Percentiles rank a stretch among this genome's conserved stretches.
phyloP scores from a whole-genome alignment of 2,329 filamentous ascomycete species.

The Epichloe brachyelytri region DNA sequence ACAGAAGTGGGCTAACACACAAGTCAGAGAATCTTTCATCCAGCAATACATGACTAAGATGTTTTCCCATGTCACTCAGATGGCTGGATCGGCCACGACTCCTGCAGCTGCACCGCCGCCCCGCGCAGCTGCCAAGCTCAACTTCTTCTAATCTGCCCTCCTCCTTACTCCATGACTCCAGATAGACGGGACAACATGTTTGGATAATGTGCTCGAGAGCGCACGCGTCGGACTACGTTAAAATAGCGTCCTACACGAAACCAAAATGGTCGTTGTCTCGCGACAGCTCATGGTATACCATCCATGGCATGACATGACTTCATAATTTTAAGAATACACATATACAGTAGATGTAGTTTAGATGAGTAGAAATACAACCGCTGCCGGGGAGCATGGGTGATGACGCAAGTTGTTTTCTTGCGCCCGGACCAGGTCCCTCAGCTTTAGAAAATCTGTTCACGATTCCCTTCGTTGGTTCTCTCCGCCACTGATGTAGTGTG shows the following conservation, averaged over 20 bases:
- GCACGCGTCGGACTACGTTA: not conserved
- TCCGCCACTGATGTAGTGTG: too few relatives aligned
- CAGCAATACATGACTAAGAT: conserved; percentile 65
- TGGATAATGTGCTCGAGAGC: not conserved
- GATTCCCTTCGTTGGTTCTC: too few relatives aligned
- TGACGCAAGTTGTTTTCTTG: too few relatives aligned
- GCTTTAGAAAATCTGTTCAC: too few relatives aligned
- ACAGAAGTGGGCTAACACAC: conserved; percentile 4
- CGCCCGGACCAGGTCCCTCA: too few relatives aligned
- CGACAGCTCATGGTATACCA: too few relatives aligned
- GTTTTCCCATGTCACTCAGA: conserved; percentile 38
- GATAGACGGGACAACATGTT: conserved; percentile 7
- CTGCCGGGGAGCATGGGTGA: not conserved
- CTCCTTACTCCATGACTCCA: conserved; percentile 9
- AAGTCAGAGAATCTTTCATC: conserved; percentile 56
- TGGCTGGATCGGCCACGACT: conserved; percentile 7
- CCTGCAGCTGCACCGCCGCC: conserved; percentile 4
- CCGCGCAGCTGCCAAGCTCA: not conserved
- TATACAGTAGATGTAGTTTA: not conserved
- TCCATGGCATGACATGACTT: not conserved
- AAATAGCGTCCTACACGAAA: too few relatives aligned
- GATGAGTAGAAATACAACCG: not conserved
- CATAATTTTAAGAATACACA: not conserved
- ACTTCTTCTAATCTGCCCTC: conserved; percentile 10
- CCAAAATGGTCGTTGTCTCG: too few relatives aligned